These are phyloP conservation scores for Hortiboletus campestris DNA, from an alignment of 768 basidiomycete species.

Conservation along the genomic window DNA sequence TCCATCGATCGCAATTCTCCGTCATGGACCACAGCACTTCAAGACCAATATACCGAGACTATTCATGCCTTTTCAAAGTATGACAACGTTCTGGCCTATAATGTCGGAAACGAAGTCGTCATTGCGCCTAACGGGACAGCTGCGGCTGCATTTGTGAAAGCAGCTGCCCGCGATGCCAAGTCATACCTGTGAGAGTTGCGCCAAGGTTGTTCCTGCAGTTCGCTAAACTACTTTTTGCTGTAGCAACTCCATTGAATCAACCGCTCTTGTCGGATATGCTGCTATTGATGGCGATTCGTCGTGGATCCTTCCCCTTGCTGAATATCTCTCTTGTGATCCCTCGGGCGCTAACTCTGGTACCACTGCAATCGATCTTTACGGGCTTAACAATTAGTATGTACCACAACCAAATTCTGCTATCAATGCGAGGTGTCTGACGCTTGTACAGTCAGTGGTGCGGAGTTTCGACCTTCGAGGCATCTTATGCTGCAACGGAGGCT, in stretches of 20 bases:
- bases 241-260: conserved; percentile 62
- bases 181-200: conserved; percentile 68
- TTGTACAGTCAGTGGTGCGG: conserved; percentile 79
- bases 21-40: conserved; percentile 77
- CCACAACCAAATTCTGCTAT: neutral
- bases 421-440: neutral
- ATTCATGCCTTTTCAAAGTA: conserved; percentile 82
- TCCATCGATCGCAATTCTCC: conserved; percentile 75
- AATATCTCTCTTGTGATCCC: conserved; percentile 77
- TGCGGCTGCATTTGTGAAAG: conserved; percentile 81
- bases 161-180: conserved; percentile 85
- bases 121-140: conserved; percentile 50
- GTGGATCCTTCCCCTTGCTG: conserved; percentile 67
- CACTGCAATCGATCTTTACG: conserved; percentile 79
- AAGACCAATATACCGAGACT: conserved; percentile 74
- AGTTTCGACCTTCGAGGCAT: conserved; percentile 49
- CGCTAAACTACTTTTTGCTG: neutral
- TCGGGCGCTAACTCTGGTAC: conserved; percentile 49
- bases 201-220: neutral
- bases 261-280: conserved; percentile 78
- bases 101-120: conserved; percentile 86
- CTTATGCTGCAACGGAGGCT: conserved; percentile 54
- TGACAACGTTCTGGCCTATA: conserved; percentile 86
- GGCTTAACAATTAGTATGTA: conserved; percentile 82
- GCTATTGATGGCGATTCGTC: conserved; percentile 70